Evolutionary conservation across 2,329 filamentous ascomycete species (phyloP), one percentile per base, ranked within the genome.

Genomic region (Aspergillus melleus): DNA sequence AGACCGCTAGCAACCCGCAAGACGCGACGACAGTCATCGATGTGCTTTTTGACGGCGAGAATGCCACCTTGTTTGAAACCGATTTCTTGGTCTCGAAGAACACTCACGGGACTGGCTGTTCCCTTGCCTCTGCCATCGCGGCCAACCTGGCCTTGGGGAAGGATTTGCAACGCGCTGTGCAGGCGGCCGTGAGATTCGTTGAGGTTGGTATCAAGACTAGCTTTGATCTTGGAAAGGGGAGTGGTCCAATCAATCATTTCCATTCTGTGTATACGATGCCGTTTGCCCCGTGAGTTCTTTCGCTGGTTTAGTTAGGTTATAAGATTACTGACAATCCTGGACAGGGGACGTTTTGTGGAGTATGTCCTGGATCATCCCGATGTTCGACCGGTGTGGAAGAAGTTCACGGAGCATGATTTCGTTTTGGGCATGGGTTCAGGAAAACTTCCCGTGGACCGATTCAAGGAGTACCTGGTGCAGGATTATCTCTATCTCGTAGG

Each of bases 101-200:
- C 71, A 98, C 94, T 0, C 95, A 99, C 70, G 95, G 95, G 0
- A 98, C 95, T 0, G 95, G 95, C 4, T 99, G 95, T 72, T 96
- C 92, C 10, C 83, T 98, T 61, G 95, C 95, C 46, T 96, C 86
- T 47, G 86, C 87, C 6, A 87, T 89, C 66, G 85, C 87, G 1
- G 86, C 84, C 55, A 87, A 88, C 62, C 74, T 89, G 14, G 83
- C 85, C 3, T 73, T 72, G 3, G 83, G 81, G 0, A 77, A 81
- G 62, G 72, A 75, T 51, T 72, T 86, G 56, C 71, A 74, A 12
- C 75, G 78, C 57, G 83, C 86, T 12, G 82, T 88, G 4, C 79
- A 79, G 50, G 76, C 77, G 59, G 86, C 84, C 2, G 84, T 85
- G 56, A 79, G 79, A 26, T 89, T 88, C 65, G 81, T 89, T 32